Percentiles rank a stretch among this genome's conserved stretches.
Conservation (phyloP, 176 grass and related monocot species). For the Oropetium thomaeum region DNA sequence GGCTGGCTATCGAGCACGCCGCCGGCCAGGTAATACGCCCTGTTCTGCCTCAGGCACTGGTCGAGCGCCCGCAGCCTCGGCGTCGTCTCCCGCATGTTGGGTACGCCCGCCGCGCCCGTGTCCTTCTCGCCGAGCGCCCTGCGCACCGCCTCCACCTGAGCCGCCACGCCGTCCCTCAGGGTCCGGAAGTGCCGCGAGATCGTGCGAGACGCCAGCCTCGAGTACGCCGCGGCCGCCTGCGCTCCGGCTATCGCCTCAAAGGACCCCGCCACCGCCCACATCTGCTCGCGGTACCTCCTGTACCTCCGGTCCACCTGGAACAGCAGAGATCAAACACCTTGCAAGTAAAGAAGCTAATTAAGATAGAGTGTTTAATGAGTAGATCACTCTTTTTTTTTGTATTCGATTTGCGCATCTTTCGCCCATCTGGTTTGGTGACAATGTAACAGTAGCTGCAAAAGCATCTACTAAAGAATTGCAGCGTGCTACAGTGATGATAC, state of each 20-base stretch:
- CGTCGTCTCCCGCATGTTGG: slow-evolving; percentile 49
- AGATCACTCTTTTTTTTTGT: no score
- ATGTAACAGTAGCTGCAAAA: background rate
- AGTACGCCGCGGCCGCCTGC: slow-evolving; percentile 64
- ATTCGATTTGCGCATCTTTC: no score
- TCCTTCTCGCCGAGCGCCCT: slow-evolving; percentile 81
- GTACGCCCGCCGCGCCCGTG: slow-evolving; percentile 26
- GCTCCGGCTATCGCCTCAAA: slow-evolving; percentile 78
- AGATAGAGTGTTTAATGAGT: no score
- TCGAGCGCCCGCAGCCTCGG: slow-evolving; percentile 69
- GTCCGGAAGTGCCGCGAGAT: slow-evolving; percentile 80
- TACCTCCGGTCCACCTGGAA: slow-evolving; percentile 62
- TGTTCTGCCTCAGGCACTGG: slow-evolving; percentile 80
- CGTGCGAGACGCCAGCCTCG: slow-evolving; percentile 58
- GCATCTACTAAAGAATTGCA: slow-evolving; percentile 19
- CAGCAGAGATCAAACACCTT: background rate
- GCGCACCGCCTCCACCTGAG: slow-evolving; percentile 46
- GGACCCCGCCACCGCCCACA: slow-evolving; percentile 45
- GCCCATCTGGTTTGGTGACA: background rate
- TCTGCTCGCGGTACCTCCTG: slow-evolving; percentile 83
- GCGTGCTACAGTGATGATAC: background rate
- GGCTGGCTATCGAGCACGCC: slow-evolving; percentile 71
- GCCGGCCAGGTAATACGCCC: slow-evolving; percentile 39
- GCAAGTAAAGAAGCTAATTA: background rate
- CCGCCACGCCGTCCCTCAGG: slow-evolving; percentile 67